Base-by-base conservation (phyloP, 1,284 basidiomycete genomes). In the Schizophyllum commune region DNA sequence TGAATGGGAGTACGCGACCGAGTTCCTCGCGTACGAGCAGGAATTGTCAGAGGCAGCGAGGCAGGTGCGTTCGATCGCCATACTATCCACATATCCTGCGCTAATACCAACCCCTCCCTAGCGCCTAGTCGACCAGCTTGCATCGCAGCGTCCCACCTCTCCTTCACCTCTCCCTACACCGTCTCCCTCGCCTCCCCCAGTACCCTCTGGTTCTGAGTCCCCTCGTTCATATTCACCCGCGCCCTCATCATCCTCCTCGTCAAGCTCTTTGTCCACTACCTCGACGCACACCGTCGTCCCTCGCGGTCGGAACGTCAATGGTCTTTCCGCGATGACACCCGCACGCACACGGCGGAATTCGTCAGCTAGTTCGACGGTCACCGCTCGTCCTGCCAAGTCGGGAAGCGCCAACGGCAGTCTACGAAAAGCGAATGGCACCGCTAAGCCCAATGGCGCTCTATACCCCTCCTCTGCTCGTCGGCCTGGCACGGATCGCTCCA, bases 1-100 rank as follows among this genome's bases (percentile, higher is more conserved):
- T 58, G 85, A 89, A 64, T 92, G 90, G 90, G 84, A 87, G 27
- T 89, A 91, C 68, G 87, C 86, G 11, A 77, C 76, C 58, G 88
- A 90, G 63, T 91, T 91, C 68, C 67, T 92, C 63, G 76, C 81
- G 57, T 88, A 88, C 66, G 90, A 92, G 70, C 74, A 75, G 22
- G 88, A 91, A 67, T 74, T 92, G 22, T 66, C 77, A n/a, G 64
- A 69, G 0, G 73, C 76, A 15, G 74, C 71, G 57, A 77, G 83
- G 70, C 75, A 80, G 75, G 90, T 90, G 70, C 62, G 81, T 65
- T 34, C 4, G 47, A 2, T 17, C 19, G 32, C 9, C 9, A 47
- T 47, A 17, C 39, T 17, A 3, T 17, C 39, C 39, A 17, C 39
- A 13, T 17, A 47, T 9, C 39, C 39, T 8, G 39, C 39, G 17